Percentiles rank a stretch among this genome's conserved stretches.
These are phyloP conservation scores for Schizochytrium sp. DNA, from an alignment of 108 stramenopile species.

Conservation along the genomic window DNA sequence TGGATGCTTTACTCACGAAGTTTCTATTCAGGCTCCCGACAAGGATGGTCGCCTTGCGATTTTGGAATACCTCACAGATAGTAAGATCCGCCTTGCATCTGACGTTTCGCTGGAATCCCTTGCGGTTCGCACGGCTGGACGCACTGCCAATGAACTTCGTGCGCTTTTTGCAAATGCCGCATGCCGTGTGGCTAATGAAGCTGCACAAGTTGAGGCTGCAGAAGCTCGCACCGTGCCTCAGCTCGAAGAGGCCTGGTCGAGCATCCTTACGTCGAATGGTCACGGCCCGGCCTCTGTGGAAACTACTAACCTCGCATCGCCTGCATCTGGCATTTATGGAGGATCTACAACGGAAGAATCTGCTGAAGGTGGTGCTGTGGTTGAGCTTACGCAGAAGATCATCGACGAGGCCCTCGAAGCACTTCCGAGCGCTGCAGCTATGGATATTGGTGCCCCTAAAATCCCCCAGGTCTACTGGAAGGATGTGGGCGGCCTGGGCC, in stretches of 20 bases:
- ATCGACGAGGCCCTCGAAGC: background rate
- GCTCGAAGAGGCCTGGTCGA: conserved; percentile 86
- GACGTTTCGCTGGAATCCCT: conserved; percentile 90
- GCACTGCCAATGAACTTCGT: conserved; percentile 95
- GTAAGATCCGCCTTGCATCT: conserved; percentile 86
- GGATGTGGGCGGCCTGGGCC: conserved; percentile 98
- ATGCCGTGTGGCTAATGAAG: conserved; percentile 77
- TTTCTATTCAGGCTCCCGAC: conserved; percentile 98
- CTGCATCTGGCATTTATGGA: conserved; percentile 90
- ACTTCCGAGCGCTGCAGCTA: conserved; percentile 67
- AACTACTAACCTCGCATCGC: conserved; percentile 83
- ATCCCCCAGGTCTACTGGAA: conserved; percentile 96
- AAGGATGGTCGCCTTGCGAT: conserved; percentile 96
- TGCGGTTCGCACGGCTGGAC: conserved; percentile 95
- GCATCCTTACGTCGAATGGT: conserved; percentile 74
- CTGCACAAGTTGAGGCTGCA: background rate
- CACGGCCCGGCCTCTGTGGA: background rate
- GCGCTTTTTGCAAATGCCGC: conserved; percentile 88
- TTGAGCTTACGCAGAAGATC: conserved; percentile 3
- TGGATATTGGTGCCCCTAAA: conserved; percentile 86
- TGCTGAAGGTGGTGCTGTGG: conserved; percentile 1
- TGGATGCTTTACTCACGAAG: conserved; percentile 91
- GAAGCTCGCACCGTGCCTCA: conserved; percentile 74
- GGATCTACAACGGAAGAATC: conserved; percentile 80
- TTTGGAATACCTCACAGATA: conserved; percentile 90